Evolutionary conservation across 2,329 filamentous ascomycete genomes (phyloP), one percentile per base, ranked within the genome.

Genomic region (Cercospora citrullina): DNA sequence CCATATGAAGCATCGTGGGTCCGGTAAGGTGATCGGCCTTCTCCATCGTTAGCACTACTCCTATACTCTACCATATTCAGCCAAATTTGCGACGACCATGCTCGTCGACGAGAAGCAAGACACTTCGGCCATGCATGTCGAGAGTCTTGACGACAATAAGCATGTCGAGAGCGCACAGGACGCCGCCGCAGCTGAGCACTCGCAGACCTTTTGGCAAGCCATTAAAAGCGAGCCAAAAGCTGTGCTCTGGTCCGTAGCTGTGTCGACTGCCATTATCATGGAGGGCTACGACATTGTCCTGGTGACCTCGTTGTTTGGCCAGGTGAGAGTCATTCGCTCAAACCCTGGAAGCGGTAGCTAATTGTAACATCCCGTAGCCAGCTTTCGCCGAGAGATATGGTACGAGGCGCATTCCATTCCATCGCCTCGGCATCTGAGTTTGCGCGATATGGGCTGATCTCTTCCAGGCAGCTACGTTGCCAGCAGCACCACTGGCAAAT

Each of bases 261-360:
- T 89, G 66, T 87, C 84, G 7, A 78, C 86, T 23, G 62, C 69
- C 12, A 85, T 88, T 55, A 85, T 88, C 69, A 88, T 88, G 86
- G 77, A 86, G 59, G 87, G 73, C 21, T 90, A 89, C 72, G 87
- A 89, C 74, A 81, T 90, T 14, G 71, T 68, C 33, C 14, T 65
- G 12, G 55, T 65, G 18, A 36, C 28, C 7, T 48, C 33, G 6
- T 21, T 65, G 9, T 65, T 59, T 36, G 63, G 53, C 26, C 55
- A 65, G 55, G 55, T 59, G 21, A 59, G 55, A 18, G 6, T 18
- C 31, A 12, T 21, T 59, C 4, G 28, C 3, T 59, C 5, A 8
- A 6, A 1, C 9, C 9, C 30, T 31, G 4, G 5, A n/a, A 16
- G 28, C 8, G 5, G 23, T 12, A 9, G n/a, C 18, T 33, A 7